phyloP scores from a whole-genome alignment of 2,329 filamentous ascomycete genomes.

The Thelonectria blattea region DNA sequence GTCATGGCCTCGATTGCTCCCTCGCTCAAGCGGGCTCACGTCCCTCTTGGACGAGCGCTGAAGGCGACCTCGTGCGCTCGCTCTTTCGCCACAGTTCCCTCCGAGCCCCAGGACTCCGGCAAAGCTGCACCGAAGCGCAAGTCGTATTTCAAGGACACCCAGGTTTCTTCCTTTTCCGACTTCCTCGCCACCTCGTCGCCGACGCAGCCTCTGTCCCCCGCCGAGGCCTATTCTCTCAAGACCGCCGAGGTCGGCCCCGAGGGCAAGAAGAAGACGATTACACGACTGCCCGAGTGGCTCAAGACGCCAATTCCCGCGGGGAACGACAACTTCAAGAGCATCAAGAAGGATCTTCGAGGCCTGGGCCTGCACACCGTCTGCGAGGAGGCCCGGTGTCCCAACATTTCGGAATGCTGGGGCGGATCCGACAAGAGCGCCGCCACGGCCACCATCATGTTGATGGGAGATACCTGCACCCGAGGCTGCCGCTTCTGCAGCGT shows the following conservation, averaged over 20 bases:
- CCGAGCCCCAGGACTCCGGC: slow-evolving; percentile 38
- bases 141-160: slow-evolving; percentile 66
- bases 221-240: slow-evolving; percentile 65
- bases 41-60: slow-evolving; percentile 51
- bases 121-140: slow-evolving; percentile 41
- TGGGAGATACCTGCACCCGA: slow-evolving; percentile 97
- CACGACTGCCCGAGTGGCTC: slow-evolving; percentile 87
- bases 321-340: slow-evolving; percentile 85
- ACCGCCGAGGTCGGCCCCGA: slow-evolving; percentile 70
- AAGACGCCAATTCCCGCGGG: slow-evolving; percentile 92
- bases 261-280: slow-evolving; percentile 68
- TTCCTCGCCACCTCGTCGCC: slow-evolving; percentile 56
- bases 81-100: slow-evolving; percentile 55
- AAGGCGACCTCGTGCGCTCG: slow-evolving; percentile 43
- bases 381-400: slow-evolving; percentile 95
- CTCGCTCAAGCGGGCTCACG: slow-evolving; percentile 50
- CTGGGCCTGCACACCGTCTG: slow-evolving; percentile 94
- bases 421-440: slow-evolving; percentile 86
- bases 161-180: slow-evolving; percentile 63
- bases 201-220: slow-evolving; percentile 51
- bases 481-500: slow-evolving; percentile 97
- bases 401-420: slow-evolving; percentile 98
- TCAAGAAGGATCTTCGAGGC: slow-evolving; percentile 91
- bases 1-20: slow-evolving; percentile 50
- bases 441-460: slow-evolving; percentile 98